Evolutionary conservation across 352 stramenopile genomes (phyloP).

Genomic region (Phytophthora boehmeriae): DNA sequence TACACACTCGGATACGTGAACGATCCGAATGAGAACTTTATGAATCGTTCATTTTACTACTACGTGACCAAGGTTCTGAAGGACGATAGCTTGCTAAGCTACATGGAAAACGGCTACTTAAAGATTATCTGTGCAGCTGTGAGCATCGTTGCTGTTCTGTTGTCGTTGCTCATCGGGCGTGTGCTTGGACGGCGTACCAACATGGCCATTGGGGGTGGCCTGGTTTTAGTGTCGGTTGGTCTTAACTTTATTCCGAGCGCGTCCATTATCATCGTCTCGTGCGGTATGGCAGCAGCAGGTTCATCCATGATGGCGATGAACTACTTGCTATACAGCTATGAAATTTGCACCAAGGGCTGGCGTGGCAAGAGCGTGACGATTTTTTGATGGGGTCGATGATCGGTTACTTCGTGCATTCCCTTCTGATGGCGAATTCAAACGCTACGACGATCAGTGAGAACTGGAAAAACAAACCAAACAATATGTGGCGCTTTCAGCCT

Average conservation of each 20-base stretch:
- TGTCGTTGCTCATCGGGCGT: conserved; percentile 62
- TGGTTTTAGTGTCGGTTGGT: conserved; percentile 56
- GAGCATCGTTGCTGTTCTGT: conserved; percentile 54
- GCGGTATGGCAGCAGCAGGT: conserved; percentile 57
- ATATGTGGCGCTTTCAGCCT: conserved; percentile 70
- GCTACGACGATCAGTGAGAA: conserved; percentile 36
- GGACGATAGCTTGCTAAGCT: conserved; percentile 42
- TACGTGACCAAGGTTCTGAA: conserved; percentile 54
- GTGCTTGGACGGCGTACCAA: conserved; percentile 61
- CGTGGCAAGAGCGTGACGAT: conserved; percentile 85
- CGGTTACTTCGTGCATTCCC: conserved; percentile 68
- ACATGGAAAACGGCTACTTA: conserved; percentile 60
- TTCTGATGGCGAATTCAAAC: conserved; percentile 66
- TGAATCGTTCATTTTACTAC: conserved; percentile 80
- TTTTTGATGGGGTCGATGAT: conserved; percentile 80
- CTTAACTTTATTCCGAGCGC: conserved; percentile 71
- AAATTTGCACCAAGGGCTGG: conserved; percentile 89
- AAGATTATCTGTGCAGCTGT: conserved; percentile 58
- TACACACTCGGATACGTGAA: conserved; percentile 81
- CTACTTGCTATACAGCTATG: conserved; percentile 81
- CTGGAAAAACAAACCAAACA: conserved; percentile 44
- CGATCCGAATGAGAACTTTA: conserved; percentile 65
- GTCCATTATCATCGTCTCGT: conserved; percentile 56
- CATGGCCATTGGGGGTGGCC: conserved; percentile 58
- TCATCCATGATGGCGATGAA: conserved; percentile 76